Evolutionary conservation across 768 basidiomycete species (phyloP).

Genomic region (Tricholoma terreum): DNA sequence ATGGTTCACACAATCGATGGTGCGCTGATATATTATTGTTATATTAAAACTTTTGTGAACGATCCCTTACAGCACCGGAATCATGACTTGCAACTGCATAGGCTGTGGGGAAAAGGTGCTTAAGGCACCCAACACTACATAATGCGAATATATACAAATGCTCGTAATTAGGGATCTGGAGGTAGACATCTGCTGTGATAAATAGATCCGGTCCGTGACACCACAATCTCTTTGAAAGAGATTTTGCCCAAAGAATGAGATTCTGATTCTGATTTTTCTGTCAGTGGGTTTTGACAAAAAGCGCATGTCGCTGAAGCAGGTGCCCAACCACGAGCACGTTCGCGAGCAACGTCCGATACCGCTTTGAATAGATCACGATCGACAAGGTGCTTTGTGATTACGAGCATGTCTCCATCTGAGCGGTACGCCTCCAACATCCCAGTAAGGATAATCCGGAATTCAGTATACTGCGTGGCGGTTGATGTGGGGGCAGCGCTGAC

Average conservation of each 20-base stretch:
- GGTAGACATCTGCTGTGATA: conserved; percentile 49
- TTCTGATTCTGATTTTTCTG: conserved; percentile 11
- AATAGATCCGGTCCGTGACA: conserved; percentile 58
- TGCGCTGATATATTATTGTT: conserved; percentile 1
- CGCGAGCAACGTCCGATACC: conserved; percentile 55
- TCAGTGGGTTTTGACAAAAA: conserved; percentile 49
- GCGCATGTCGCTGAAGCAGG: conserved; percentile 47
- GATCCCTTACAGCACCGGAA: conserved; percentile 7
- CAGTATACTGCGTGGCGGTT: conserved; percentile 72
- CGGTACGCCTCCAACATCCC: conserved; percentile 97
- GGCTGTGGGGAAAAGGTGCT: background rate
- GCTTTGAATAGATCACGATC: conserved; percentile 79
- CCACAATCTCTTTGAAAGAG: conserved; percentile 31
- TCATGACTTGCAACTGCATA: background rate
- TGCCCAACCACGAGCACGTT: conserved; percentile 63
- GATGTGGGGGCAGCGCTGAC: conserved; percentile 69
- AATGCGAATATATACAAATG: background rate
- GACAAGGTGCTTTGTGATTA: conserved; percentile 78
- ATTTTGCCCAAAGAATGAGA: conserved; percentile 15
- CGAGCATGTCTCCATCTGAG: conserved; percentile 85
- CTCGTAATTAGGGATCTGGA: conserved; percentile 9
- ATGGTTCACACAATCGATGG: conserved; percentile 52
- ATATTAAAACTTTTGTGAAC: background rate
- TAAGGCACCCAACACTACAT: background rate
- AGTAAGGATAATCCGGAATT: conserved; percentile 86